Percentiles rank a stretch among this genome's conserved stretches.
Evolutionary conservation across 2,329 filamentous ascomycete species (phyloP).

Genomic region (Ascochyta rabiei): DNA sequence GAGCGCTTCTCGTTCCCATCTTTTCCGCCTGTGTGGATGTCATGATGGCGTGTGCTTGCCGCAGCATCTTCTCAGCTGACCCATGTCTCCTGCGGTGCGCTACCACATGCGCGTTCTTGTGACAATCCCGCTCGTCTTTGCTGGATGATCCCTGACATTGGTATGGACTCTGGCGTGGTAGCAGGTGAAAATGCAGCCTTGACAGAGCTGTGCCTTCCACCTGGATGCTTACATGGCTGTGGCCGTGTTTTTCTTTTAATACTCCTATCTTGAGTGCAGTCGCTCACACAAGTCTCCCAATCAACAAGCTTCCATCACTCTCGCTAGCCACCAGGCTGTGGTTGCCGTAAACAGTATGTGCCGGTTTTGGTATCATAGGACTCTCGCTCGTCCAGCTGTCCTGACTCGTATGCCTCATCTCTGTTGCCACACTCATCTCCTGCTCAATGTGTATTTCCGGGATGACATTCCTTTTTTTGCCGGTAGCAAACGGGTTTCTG

Average conservation of each 20-base stretch:
- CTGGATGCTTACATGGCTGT: not conserved
- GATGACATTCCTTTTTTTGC: conserved; percentile 1
- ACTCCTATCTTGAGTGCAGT: not conserved
- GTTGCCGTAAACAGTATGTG: conserved; percentile 22
- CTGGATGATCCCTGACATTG: not conserved
- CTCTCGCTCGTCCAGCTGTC: conserved; percentile 29
- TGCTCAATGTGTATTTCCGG: conserved; percentile 36
- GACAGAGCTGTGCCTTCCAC: not conserved
- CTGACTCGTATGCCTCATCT: conserved; percentile 26
- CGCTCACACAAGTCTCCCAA: conserved; percentile 26
- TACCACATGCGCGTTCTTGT: too few relatives aligned
- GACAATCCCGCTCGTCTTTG: not conserved
- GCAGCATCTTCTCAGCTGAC: too few relatives aligned
- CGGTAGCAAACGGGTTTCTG: conserved; percentile 23
- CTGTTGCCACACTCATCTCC: conserved; percentile 26
- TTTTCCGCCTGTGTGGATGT: too few relatives aligned
- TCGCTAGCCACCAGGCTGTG: conserved; percentile 13
- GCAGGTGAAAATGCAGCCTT: too few relatives aligned
- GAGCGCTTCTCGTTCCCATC: too few relatives aligned
- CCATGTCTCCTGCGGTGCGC: too few relatives aligned
- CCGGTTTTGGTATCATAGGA: conserved; percentile 25
- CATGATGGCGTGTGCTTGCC: too few relatives aligned
- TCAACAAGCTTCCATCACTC: conserved; percentile 24
- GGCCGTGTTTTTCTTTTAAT: not conserved
- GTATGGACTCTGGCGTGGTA: too few relatives aligned